phyloP scores from a whole-genome alignment of 139 green algal species.

The Asterochloris sp. region DNA sequence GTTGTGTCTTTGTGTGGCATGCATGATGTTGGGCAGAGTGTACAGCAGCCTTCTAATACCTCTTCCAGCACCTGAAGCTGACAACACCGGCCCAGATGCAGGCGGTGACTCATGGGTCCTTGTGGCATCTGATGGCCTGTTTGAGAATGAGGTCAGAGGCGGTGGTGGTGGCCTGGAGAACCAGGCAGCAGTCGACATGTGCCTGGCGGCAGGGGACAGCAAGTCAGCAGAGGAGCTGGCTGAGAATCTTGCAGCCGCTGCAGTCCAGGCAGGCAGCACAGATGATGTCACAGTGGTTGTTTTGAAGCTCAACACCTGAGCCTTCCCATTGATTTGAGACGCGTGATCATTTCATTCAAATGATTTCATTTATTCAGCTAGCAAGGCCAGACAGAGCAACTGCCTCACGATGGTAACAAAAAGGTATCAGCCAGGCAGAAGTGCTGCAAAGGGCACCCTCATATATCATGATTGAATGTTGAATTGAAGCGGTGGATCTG shows the following conservation, averaged over 20 bases:
- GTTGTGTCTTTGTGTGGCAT: background rate
- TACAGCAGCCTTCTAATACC: too few species aligned
- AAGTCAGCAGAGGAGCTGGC: slow-evolving; percentile 25
- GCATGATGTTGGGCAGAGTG: too few species aligned
- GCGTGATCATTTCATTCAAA: too few species aligned
- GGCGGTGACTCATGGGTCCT: slow-evolving; percentile 74
- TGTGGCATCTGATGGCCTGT: slow-evolving; percentile 82
- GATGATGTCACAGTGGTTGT: slow-evolving; percentile 74
- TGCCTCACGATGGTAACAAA: too few species aligned
- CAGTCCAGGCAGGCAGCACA: slow-evolving; percentile 61
- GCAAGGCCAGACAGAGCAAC: too few species aligned
- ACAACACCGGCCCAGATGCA: slow-evolving; percentile 3
- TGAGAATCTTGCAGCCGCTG: slow-evolving; percentile 35
- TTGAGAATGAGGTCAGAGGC: slow-evolving; percentile 79
- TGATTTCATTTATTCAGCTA: too few species aligned
- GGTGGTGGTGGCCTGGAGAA: slow-evolving; percentile 83
- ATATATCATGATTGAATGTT: too few species aligned
- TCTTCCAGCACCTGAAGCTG: too few species aligned
- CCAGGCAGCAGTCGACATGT: slow-evolving; percentile 28
- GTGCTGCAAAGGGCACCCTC: too few species aligned
- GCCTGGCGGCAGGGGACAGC: slow-evolving; percentile 1
- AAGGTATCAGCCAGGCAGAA: too few species aligned
- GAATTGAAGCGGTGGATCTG: too few species aligned
- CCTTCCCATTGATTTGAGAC: too few species aligned
- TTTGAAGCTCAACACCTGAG: background rate